Evolutionary conservation across 148 eudicot species (phyloP).

Genomic region (Diospyros lotus): DNA sequence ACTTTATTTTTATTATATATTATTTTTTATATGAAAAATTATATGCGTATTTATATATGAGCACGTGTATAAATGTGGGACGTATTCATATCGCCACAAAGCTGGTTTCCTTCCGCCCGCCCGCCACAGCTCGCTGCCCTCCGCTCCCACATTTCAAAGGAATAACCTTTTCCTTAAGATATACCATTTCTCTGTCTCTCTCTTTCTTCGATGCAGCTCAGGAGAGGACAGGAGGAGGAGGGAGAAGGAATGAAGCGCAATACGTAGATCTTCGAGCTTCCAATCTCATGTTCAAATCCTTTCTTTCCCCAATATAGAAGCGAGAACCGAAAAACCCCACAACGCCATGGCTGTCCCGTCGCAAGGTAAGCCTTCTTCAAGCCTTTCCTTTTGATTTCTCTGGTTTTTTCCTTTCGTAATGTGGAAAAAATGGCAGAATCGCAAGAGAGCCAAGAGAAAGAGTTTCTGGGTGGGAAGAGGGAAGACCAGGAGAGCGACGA

Average conservation of each 20-base stretch:
- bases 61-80: constrained; percentile 1
- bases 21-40: too few species aligned
- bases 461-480: not conserved
- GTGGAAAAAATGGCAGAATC: constrained; percentile 12
- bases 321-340: not conserved
- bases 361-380: constrained; percentile 27
- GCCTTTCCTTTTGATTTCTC: too few species aligned
- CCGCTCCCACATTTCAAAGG: not conserved
- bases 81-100: not conserved
- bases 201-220: not conserved
- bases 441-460: constrained; percentile 24
- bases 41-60: not conserved
- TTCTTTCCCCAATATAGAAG: too few species aligned
- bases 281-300: too few species aligned
- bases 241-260: not conserved
- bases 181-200: constrained; percentile 10
- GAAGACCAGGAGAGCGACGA: constrained; percentile 14
- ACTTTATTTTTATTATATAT: too few species aligned
- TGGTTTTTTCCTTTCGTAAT: not conserved
- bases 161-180: not conserved
- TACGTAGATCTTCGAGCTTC: not conserved
- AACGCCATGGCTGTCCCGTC: constrained; percentile 11
- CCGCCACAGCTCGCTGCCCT: too few species aligned
- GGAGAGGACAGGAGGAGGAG: not conserved
- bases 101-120: not conserved